These are phyloP conservation scores for Trametes sp. DNA, from an alignment of 1,284 basidiomycete species.

Conservation along the genomic window DNA sequence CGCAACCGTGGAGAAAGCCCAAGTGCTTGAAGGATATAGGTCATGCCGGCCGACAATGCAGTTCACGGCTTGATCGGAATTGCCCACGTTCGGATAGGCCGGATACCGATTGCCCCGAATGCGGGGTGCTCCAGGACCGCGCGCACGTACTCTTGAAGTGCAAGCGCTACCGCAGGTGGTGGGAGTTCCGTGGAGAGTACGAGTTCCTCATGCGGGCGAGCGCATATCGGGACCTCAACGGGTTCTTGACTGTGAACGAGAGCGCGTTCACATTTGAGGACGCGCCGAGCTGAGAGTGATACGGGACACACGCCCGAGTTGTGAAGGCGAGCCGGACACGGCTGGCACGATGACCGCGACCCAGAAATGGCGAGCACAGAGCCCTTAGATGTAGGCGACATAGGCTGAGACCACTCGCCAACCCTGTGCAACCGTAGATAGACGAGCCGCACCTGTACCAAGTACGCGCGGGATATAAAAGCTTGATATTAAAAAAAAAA, in stretches of 20 bases:
- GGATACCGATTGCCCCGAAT: background rate
- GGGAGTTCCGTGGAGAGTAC: background rate
- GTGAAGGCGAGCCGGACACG: background rate
- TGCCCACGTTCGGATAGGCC: no score
- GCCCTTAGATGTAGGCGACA: constrained; percentile 1
- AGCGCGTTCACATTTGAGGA: constrained; percentile 5
- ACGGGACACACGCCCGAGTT: no score
- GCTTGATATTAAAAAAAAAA: background rate
- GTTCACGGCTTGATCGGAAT: no score
- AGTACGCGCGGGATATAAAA: constrained; percentile 2
- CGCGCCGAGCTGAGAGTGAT: background rate
- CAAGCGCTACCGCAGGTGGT: background rate
- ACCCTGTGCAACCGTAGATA: background rate
- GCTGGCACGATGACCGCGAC: background rate
- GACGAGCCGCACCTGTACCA: constrained; percentile 2
- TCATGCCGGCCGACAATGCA: no score
- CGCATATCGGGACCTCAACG: constrained; percentile 1
- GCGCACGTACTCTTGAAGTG: background rate
- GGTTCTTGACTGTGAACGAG: background rate
- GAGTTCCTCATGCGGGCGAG: background rate
- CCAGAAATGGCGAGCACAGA: background rate
- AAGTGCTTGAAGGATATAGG: no score
- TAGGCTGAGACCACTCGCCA: background rate
- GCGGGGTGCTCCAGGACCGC: background rate
- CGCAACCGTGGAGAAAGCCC: no score